Base-by-base conservation (phyloP, 768 basidiomycete genomes). In the Kwoniella europaea region DNA sequence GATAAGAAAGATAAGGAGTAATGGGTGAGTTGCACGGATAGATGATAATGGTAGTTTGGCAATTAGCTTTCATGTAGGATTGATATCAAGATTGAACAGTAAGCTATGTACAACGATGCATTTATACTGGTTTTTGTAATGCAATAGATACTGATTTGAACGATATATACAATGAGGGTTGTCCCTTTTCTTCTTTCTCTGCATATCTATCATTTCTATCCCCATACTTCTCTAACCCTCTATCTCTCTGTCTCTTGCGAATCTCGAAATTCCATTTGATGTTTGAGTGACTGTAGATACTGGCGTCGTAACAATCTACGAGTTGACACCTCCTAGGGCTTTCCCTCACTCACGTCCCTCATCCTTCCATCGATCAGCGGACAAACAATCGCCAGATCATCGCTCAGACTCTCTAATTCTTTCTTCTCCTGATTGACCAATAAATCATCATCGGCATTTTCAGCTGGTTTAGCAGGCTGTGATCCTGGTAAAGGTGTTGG, bases 301-400 rank as follows among this genome's bases (percentile, higher is more conserved):
- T 35, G 35, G 35, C 1, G 35, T 35, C 35, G 35, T 35, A 3
- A 3, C 35, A 35, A 35, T 35, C 6, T 35, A 35, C 35, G 46
- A 50, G 13, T 50, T 1, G 46, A 50, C 12, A 50, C 16, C 56
- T 20, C 4, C 64, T 70, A 62, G 29, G 41, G 2, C 29, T 68
- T 62, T 20, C 63, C 74, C 20, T 53, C 74, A 9, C 65, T 88
- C 67, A 87, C 84, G 74, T 91, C 88, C 74, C 85, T 87, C 69
- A 91, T 77, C 69, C 91, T 86, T 6, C 88, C 90, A 82, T 92
- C 91, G n/a, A 90, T 82, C 58, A 84, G 83, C 1, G 90, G 91
- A 65, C 87, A 87, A 29, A 91, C 86, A 18, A 88, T 86, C 10
- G 89, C 83, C 60, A 91, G 78, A 78, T 90, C 87, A 12, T 86